Percentiles rank a stretch among this genome's conserved stretches.
Evolutionary conservation across 2,329 filamentous ascomycete genomes (phyloP).

Genomic region (Pseudogymnoascus sp.): DNA sequence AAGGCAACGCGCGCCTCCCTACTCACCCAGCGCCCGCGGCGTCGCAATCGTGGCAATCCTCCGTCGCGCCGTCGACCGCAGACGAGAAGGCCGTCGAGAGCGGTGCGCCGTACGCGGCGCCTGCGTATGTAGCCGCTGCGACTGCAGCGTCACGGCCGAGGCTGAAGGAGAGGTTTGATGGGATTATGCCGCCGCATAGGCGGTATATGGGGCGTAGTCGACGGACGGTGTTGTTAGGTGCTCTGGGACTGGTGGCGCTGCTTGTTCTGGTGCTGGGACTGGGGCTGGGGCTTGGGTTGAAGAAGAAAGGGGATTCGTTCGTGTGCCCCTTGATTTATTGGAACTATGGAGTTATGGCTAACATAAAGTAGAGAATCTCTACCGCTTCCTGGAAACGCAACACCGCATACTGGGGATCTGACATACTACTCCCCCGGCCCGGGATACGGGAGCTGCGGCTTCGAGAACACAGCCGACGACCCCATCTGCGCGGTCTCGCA

Average conservation of each 20-base stretch:
- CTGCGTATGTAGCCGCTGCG: neutral
- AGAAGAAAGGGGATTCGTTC: neutral
- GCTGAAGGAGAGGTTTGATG: neutral
- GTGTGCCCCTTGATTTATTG: neutral
- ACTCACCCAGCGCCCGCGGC: neutral
- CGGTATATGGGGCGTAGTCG: slow-evolving; percentile 13
- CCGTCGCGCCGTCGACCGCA: neutral
- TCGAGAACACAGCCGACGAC: slow-evolving; percentile 44
- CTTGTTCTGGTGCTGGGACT: slow-evolving; percentile 10
- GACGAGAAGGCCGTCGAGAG: neutral
- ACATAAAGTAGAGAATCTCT: slow-evolving; percentile 22
- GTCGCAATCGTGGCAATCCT: neutral
- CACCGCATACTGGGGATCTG: slow-evolving; percentile 52
- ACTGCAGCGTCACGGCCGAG: neutral
- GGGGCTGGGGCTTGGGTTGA: slow-evolving; percentile 15
- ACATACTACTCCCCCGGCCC: slow-evolving; percentile 61
- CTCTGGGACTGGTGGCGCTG: slow-evolving; percentile 12
- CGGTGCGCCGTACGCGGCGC: neutral
- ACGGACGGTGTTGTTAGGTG: slow-evolving; percentile 9
- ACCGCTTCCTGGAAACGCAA: slow-evolving; percentile 42
- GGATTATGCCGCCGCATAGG: slow-evolving; percentile 1
- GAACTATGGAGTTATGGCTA: neutral
- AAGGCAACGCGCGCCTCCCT: neutral
- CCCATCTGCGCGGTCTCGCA: slow-evolving; percentile 60
- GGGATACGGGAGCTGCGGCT: slow-evolving; percentile 61